Conservation (phyloP, 2,329 filamentous ascomycete species). For the Thermothelomyces thermophilus region DNA sequence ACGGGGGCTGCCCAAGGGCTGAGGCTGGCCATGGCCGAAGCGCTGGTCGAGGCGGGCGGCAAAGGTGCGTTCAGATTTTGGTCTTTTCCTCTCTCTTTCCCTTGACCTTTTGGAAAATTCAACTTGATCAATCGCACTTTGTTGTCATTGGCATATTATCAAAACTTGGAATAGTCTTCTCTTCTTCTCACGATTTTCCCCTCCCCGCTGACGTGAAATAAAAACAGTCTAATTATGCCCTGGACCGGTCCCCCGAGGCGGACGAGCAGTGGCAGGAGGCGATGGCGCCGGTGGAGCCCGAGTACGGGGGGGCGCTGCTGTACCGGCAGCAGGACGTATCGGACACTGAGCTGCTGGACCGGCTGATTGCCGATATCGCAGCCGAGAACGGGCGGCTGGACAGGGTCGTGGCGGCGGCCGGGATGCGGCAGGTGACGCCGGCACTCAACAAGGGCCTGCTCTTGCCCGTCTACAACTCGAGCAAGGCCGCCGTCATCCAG, state of each 20-base stretch:
- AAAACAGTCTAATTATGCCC: conserved; percentile 47
- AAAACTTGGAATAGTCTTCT: no score
- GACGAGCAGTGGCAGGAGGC: conserved; percentile 42
- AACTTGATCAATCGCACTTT: no score
- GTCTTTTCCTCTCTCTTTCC: neutral
- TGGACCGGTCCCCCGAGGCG: conserved; percentile 56
- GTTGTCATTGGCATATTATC: no score
- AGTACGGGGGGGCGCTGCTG: conserved; percentile 59
- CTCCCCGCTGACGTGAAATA: neutral
- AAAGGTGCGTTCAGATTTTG: conserved; percentile 27
- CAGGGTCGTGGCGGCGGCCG: conserved; percentile 64
- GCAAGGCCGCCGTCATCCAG: conserved; percentile 68
- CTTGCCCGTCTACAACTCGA: conserved; percentile 65
- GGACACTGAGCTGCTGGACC: conserved; percentile 61
- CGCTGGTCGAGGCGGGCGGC: conserved; percentile 72
- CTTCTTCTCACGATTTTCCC: no score
- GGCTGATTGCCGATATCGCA: conserved; percentile 61
- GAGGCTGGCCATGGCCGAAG: conserved; percentile 71
- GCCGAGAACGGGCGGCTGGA: conserved; percentile 65
- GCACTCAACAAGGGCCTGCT: conserved; percentile 61
- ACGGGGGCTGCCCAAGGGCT: conserved; percentile 72
- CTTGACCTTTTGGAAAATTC: neutral
- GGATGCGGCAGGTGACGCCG: conserved; percentile 73
- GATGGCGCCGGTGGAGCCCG: conserved; percentile 58
- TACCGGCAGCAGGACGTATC: conserved; percentile 79